Conservation (phyloP, 306 rosid species). For the Casuarina equisetifolia region DNA sequence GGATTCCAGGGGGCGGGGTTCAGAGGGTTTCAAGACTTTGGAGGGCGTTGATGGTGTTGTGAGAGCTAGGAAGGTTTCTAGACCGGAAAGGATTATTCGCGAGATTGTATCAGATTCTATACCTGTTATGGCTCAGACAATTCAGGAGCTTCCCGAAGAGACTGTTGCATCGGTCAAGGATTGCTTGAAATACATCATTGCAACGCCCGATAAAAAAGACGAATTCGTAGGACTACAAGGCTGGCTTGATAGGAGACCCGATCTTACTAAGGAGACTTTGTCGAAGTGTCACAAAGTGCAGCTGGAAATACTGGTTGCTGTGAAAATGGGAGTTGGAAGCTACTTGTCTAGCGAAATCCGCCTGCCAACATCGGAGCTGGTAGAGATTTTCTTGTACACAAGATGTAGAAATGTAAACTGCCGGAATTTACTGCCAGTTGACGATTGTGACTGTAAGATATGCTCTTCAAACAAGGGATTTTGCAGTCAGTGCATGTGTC, state of each 20-base stretch:
- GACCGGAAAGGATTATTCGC: conserved; percentile 67
- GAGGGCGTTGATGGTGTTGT: conserved; percentile 60
- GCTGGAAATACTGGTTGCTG: conserved; percentile 66
- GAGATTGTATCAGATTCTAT: conserved; percentile 67
- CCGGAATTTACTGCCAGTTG: conserved; percentile 76
- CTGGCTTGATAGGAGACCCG: conserved; percentile 73
- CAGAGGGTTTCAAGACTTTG: conserved; percentile 62
- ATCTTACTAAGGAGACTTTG: conserved; percentile 74
- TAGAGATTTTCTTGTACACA: conserved; percentile 73
- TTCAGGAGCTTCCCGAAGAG: conserved; percentile 80
- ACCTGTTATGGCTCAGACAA: conserved; percentile 46
- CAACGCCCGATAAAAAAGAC: conserved; percentile 68
- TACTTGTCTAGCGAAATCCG: conserved; percentile 57
- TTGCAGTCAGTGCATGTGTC: conserved; percentile 96
- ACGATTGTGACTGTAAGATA: conserved; percentile 95
- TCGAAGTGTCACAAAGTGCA: conserved; percentile 71
- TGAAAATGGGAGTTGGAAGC: conserved; percentile 76
- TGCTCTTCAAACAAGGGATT: conserved; percentile 84
- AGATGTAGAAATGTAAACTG: conserved; percentile 83
- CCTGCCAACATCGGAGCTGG: conserved; percentile 51
- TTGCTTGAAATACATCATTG: conserved; percentile 67
- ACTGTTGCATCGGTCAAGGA: conserved; percentile 51
- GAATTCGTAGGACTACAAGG: conserved; percentile 69
- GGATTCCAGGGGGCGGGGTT: conserved; percentile 80
- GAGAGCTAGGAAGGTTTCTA: conserved; percentile 49